Percentiles rank a stretch among this genome's conserved stretches.
phyloP scores from a whole-genome alignment of 2,329 filamentous ascomycete genomes.

The Ascocoryne sarcoides region DNA sequence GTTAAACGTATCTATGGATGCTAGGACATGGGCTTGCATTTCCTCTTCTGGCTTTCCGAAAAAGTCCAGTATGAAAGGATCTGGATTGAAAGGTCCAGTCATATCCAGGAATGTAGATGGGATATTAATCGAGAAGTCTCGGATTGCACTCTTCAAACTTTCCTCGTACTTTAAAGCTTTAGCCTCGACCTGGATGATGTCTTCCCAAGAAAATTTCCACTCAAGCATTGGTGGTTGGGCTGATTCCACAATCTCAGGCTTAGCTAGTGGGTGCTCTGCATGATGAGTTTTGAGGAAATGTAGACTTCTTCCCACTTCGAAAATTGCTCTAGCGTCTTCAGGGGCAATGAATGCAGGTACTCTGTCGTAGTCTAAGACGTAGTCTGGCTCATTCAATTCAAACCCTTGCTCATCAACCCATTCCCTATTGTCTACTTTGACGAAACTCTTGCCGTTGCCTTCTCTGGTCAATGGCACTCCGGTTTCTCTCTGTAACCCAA shows the following conservation, averaged over 20 bases:
- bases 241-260: conserved; percentile 36
- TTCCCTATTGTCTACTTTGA: conserved; percentile 46
- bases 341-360: conserved; percentile 64
- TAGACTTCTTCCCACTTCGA: conserved; percentile 70
- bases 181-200: conserved; percentile 54
- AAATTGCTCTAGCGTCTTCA: conserved; percentile 64
- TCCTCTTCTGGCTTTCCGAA: conserved; percentile 40
- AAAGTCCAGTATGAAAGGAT: conserved; percentile 28
- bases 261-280: conserved; percentile 59
- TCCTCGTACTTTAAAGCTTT: conserved; percentile 47
- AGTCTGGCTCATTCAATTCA: conserved; percentile 49
- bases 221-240: conserved; percentile 47
- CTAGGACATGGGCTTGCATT: conserved; percentile 39
- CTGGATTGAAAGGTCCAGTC: background rate
- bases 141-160: conserved; percentile 31
- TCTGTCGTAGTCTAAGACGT: conserved; percentile 51
- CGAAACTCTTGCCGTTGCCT: conserved; percentile 45
- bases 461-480: conserved; percentile 44
- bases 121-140: conserved; percentile 12
- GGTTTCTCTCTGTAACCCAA: conserved; percentile 55
- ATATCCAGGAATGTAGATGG: background rate
- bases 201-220: conserved; percentile 66
- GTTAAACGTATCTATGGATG: conserved; percentile 42
- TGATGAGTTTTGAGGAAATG: conserved; percentile 64
- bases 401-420: conserved; percentile 51